Conservation (phyloP, 2,329 filamentous ascomycete genomes). For the Aspergillus uvarum region DNA sequence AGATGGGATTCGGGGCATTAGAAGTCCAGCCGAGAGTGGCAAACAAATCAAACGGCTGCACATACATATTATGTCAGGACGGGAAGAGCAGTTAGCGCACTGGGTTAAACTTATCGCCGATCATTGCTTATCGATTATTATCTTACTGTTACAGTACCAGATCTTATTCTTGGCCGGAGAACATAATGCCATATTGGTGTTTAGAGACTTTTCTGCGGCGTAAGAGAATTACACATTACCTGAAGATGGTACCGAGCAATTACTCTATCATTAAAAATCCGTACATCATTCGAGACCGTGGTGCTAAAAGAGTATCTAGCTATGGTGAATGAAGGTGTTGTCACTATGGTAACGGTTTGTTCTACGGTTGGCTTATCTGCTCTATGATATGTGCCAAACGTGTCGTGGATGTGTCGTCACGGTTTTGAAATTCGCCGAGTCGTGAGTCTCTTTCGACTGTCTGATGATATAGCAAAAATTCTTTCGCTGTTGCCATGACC, state of each 20-base stretch:
- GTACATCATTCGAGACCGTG: too few species aligned
- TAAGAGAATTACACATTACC: too few species aligned
- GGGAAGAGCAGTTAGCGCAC: neutral
- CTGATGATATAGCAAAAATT: constrained; percentile 62
- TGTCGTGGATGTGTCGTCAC: constrained; percentile 53
- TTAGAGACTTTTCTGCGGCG: too few species aligned
- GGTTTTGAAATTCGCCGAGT: constrained; percentile 47
- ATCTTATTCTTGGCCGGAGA: too few species aligned
- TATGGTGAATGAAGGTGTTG: too few species aligned
- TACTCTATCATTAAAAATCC: too few species aligned
- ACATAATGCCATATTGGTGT: too few species aligned
- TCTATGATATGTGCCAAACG: constrained; percentile 55
- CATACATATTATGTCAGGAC: constrained; percentile 1
- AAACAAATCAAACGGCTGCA: constrained; percentile 20
- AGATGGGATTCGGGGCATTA: constrained; percentile 6
- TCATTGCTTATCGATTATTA: neutral
- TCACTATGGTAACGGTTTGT: neutral
- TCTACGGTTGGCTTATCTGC: constrained; percentile 33
- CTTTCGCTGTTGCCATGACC: constrained; percentile 59
- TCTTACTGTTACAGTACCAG: too few species aligned
- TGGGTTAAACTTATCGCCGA: neutral
- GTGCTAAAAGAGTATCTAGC: too few species aligned
- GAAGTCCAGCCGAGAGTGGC: constrained; percentile 17
- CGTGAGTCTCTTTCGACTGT: constrained; percentile 54
- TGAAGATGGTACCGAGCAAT: too few species aligned